These are phyloP conservation scores for Fraxinus velutina DNA, from an alignment of 305 asterid species.

Conservation along the genomic window DNA sequence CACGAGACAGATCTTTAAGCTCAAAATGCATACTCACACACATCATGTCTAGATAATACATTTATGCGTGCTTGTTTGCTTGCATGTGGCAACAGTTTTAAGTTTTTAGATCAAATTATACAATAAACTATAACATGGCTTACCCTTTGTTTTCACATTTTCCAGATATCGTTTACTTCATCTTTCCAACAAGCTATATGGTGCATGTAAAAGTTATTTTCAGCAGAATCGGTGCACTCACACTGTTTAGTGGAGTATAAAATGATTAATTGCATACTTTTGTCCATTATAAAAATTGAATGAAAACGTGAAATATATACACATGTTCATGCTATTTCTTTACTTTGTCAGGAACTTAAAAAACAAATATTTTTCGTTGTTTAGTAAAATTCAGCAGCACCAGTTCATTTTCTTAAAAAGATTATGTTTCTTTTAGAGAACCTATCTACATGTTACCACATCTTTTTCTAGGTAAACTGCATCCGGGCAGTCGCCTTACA, in stretches of 20 bases:
- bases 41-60: background rate
- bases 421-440: background rate
- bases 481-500: background rate
- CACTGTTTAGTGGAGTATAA: background rate
- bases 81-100: background rate
- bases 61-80: background rate
- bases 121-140: background rate
- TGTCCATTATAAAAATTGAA: background rate
- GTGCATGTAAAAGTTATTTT: background rate
- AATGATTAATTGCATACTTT: background rate
- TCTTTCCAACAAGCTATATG: background rate
- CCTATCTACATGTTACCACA: background rate
- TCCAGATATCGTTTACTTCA: background rate
- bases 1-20: background rate
- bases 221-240: background rate
- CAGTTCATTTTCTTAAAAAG: background rate
- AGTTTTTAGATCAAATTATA: background rate
- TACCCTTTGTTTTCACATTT: background rate
- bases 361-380: background rate
- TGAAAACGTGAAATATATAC: background rate
- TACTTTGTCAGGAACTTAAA: background rate
- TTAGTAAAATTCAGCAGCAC: background rate
- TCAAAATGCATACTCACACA: background rate
- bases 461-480: background rate
- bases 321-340: background rate